A percentile compares a stretch with the other conserved stretches of the same genome.
Evolutionary conservation across 2,329 filamentous ascomycete species (phyloP).

Genomic region (Xylaria sp.): DNA sequence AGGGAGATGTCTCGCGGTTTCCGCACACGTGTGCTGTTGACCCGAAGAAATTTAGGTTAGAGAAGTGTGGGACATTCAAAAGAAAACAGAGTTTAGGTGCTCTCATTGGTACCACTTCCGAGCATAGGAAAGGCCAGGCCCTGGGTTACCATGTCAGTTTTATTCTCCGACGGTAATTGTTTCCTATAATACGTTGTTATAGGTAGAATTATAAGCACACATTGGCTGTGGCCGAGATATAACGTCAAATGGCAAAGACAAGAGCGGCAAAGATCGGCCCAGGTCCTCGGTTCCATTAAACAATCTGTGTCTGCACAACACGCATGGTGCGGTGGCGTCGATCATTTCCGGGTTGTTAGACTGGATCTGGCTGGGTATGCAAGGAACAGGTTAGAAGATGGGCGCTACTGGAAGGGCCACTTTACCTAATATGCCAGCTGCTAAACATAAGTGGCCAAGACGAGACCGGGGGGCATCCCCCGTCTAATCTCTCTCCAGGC

Average conservation of each 20-base stretch:
- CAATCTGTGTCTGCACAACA: slow-evolving; percentile 25
- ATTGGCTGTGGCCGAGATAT: slow-evolving; percentile 8
- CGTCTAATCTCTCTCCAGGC: slow-evolving; percentile 29
- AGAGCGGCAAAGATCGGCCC: slow-evolving; percentile 29
- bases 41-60: not conserved
- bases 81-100: not conserved
- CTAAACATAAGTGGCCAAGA: slow-evolving; percentile 29
- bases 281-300: slow-evolving; percentile 20
- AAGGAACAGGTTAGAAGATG: slow-evolving; percentile 32
- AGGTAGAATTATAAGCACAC: not conserved
- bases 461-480: slow-evolving; percentile 13
- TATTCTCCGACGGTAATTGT: slow-evolving; percentile 14
- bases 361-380: slow-evolving; percentile 17
- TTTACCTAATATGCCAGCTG: slow-evolving; percentile 32
- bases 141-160: slow-evolving; percentile 3
- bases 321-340: slow-evolving; percentile 21
- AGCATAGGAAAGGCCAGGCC: not conserved
- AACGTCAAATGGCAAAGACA: slow-evolving; percentile 1
- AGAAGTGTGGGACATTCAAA: not conserved
- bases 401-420: not conserved
- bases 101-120: not conserved
- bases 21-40: not conserved
- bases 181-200: not conserved
- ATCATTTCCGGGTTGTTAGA: slow-evolving; percentile 23
- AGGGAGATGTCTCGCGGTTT: not conserved